Evolutionary conservation across 805 yeast species (phyloP).

Genomic region (Metschnikowia vanudenii): DNA sequence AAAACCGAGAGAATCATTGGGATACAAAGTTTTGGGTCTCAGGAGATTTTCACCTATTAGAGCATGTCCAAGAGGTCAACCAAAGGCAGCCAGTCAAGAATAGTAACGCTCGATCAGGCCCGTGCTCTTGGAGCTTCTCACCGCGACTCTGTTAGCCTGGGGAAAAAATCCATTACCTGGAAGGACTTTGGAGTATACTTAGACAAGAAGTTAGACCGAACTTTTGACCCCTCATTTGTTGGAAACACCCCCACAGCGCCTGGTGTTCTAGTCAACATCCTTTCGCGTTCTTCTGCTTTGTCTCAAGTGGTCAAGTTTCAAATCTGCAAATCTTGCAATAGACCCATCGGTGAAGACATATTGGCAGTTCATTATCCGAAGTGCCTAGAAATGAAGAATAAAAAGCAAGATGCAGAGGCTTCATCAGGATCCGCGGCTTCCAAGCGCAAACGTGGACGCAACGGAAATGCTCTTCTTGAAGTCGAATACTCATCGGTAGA

Average conservation of each 20-base stretch:
- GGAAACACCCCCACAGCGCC: conserved; percentile 20
- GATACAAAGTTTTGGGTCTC: conserved; percentile 1
- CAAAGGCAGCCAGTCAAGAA: conserved; percentile 12
- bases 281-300: conserved; percentile 29
- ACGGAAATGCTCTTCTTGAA: conserved; percentile 27
- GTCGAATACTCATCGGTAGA: conserved; percentile 40
- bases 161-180: conserved; percentile 32
- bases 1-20: conserved; percentile 2
- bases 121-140: conserved; percentile 14
- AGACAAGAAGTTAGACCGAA: conserved; percentile 37
- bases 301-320: conserved; percentile 36
- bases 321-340: conserved; percentile 37
- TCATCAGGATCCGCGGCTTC: conserved; percentile 13
- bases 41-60: conserved; percentile 9
- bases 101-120: conserved; percentile 19
- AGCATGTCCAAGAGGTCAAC: conserved; percentile 18
- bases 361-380: conserved; percentile 30
- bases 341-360: conserved; percentile 42
- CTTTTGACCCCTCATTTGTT: conserved; percentile 23
- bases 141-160: conserved; percentile 5
- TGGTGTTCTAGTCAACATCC: conserved; percentile 23
- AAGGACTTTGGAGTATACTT: conserved; percentile 44
- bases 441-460: conserved; percentile 31
- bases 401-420: conserved; percentile 22
- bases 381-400: conserved; percentile 42